Base-by-base conservation (phyloP, 768 basidiomycete genomes). In the Rhodotorula diobovata region DNA sequence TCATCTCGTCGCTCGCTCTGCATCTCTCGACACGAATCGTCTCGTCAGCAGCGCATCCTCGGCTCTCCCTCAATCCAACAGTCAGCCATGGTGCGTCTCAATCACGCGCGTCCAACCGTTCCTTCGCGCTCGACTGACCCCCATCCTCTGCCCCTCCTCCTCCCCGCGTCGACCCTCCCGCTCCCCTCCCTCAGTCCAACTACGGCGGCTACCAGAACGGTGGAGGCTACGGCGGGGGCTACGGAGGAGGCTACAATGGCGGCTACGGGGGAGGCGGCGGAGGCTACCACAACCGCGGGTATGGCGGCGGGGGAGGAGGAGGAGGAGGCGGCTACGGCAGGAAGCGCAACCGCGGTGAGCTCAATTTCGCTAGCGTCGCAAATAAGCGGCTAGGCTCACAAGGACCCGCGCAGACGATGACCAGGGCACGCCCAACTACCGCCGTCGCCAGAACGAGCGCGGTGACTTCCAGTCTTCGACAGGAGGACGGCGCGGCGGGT, bases 351-450 rank as follows among this genome's bases (percentile, higher is more conserved):
- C 57, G 66, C 39, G 66, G 58, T 61, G 35, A 28, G 65, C 20
- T 41, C 20, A 11, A 23, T 21, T 34, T 12, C 41, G 1, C 20
- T 23, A 12, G 18, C 1, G 7, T 30, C 15, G 11, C 5, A 4
- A 12, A 20, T 23, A 3, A 28, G 3, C 11, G 5, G 35, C 4
- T 8, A 12, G 21, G 23, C 53, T 56, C 28, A n/a, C 15, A 7
- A 20, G 32, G 5, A 4, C n/a, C 2, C n/a, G 61, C 51, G 68
- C 65, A 71, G 79, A 70, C 72, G 79, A 63, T 58, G 77, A 59
- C 61, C 32, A 46, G 45, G 74, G 73, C 74, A 57, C 67, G 32
- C 50, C 37, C 43, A 53, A 28, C 53, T 50, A 55, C 46, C 37
- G 46, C 20, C 55, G 48, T 11, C 46, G 55, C 23, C 61, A 53